A percentile compares a stretch with the other conserved stretches of the same genome.
Evolutionary conservation across 768 basidiomycete genomes (phyloP).

Genomic region (Cubamyces sp.): DNA sequence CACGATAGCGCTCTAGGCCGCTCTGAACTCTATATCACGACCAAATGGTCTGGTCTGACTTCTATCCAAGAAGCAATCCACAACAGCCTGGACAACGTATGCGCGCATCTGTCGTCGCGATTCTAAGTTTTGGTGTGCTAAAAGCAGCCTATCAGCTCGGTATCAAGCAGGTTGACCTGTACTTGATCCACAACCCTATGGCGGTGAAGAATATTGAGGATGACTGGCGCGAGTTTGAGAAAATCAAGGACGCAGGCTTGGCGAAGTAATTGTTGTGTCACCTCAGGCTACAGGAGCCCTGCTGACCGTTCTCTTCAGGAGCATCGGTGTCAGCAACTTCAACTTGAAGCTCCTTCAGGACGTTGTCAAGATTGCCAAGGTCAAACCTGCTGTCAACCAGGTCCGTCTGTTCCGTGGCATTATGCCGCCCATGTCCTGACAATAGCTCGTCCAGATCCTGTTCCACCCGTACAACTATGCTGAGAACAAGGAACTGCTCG

Average conservation of each 20-base stretch:
- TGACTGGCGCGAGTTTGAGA: conserved; percentile 62
- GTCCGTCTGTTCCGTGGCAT: conserved; percentile 36
- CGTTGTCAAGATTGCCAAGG: conserved; percentile 51
- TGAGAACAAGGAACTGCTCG: conserved; percentile 56
- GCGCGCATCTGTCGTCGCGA: neutral
- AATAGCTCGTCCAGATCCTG: conserved; percentile 49
- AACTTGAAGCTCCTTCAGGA: conserved; percentile 52
- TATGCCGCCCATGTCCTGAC: neutral
- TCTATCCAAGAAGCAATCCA: conserved; percentile 45
- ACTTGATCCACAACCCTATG: conserved; percentile 64
- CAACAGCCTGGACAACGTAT: conserved; percentile 54
- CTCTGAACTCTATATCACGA: conserved; percentile 43
- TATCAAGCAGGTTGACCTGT: conserved; percentile 64
- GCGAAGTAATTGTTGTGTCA: conserved; percentile 34
- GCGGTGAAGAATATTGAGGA: conserved; percentile 36
- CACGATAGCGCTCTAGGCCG: conserved; percentile 41
- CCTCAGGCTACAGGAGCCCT: neutral
- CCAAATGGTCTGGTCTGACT: conserved; percentile 51
- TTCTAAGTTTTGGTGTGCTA: neutral
- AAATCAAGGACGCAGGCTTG: conserved; percentile 48
- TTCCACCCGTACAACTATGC: conserved; percentile 76
- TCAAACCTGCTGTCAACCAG: conserved; percentile 75
- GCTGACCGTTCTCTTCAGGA: conserved; percentile 42
- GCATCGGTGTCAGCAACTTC: conserved; percentile 78
- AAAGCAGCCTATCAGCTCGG: conserved; percentile 51